A percentile compares a stretch with the other conserved stretches of the same genome.
These are phyloP conservation scores for Calonectria hawksworthii DNA, from an alignment of 2,329 filamentous ascomycete species.

Conservation along the genomic window DNA sequence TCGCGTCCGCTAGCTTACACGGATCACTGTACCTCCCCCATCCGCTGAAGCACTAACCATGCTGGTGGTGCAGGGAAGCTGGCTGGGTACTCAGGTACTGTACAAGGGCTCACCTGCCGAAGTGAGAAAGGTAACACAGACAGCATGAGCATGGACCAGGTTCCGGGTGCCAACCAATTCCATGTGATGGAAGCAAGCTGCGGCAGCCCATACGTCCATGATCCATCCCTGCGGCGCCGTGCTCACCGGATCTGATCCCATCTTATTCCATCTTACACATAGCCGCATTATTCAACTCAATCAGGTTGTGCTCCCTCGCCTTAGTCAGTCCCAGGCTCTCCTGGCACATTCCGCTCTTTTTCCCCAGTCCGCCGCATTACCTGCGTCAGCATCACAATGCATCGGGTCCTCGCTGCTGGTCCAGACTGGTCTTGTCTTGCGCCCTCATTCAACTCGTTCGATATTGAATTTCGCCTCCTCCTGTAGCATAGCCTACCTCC, in stretches of 20 bases:
- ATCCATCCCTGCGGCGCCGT: neutral
- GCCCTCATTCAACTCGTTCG: slow-evolving; percentile 20
- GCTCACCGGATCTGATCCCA: neutral
- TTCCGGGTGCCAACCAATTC: neutral
- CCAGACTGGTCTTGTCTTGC: slow-evolving; percentile 37
- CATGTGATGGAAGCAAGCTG: slow-evolving; percentile 5
- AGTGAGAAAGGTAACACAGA: slow-evolving; percentile 6
- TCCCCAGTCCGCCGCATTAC: slow-evolving; percentile 29
- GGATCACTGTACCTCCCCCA: slow-evolving; percentile 1
- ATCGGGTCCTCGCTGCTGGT: slow-evolving; percentile 22
- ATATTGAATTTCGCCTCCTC: slow-evolving; percentile 26
- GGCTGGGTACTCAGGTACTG: neutral
- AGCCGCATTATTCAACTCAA: slow-evolving; percentile 1
- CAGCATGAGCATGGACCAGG: neutral
- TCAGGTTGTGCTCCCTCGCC: neutral
- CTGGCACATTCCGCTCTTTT: neutral
- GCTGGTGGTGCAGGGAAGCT: neutral
- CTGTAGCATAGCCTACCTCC: slow-evolving; percentile 4
- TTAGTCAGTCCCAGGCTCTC: neutral
- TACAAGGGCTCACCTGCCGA: neutral
- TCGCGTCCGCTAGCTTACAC: neutral
- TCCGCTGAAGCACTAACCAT: neutral
- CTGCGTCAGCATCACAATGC: slow-evolving; percentile 20
- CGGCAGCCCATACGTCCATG: neutral
- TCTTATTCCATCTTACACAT: neutral